Percentiles rank a stretch among this genome's conserved stretches.
phyloP scores from a whole-genome alignment of 2,329 filamentous ascomycete genomes.

The Colletotrichum melonis region DNA sequence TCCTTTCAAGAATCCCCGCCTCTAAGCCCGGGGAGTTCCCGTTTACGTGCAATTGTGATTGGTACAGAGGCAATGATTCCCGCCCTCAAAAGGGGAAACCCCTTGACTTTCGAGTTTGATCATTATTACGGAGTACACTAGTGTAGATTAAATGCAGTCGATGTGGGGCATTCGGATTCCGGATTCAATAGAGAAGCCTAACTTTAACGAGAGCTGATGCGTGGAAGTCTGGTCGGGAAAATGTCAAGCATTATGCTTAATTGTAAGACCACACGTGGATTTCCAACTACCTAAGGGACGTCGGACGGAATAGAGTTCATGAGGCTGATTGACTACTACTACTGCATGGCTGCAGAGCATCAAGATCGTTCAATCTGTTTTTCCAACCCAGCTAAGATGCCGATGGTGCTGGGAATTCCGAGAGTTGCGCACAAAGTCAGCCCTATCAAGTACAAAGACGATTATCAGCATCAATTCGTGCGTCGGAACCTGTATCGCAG shows the following conservation, averaged over 20 bases:
- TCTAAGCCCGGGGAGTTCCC: no score
- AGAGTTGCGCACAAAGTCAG: background rate
- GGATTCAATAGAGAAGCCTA: background rate
- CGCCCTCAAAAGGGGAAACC: no score
- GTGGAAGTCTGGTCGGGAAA: background rate
- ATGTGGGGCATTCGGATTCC: background rate
- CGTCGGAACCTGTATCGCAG: no score
- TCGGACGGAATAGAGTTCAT: background rate
- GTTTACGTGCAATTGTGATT: no score
- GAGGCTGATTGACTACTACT: background rate
- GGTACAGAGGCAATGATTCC: no score
- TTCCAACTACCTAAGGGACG: background rate
- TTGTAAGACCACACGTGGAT: background rate
- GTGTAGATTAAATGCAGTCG: background rate
- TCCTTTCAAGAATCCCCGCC: no score
- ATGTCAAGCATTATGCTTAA: conserved; percentile 19
- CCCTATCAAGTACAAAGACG: background rate
- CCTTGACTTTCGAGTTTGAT: no score
- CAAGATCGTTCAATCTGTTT: background rate
- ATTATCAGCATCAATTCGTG: no score
- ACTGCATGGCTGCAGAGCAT: background rate
- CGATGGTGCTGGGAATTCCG: background rate
- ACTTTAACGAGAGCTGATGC: background rate
- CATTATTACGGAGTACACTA: no score
- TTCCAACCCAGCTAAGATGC: no score